These are phyloP conservation scores for Leucaena leucocephala DNA, from an alignment of 306 rosid species.

Conservation along the genomic window DNA sequence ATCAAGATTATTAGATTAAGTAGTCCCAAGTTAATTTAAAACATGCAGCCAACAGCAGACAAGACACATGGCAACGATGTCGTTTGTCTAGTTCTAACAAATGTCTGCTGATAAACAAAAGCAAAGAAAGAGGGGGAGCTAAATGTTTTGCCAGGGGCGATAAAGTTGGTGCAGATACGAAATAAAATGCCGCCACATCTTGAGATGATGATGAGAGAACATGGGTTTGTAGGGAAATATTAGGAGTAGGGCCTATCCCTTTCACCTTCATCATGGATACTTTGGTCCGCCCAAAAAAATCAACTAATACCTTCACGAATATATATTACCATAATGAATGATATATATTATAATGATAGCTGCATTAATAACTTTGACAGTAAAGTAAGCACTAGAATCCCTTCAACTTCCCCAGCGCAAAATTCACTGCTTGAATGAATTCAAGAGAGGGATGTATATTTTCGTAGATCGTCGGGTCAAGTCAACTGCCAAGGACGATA, in stretches of 20 bases:
- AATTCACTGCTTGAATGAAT: slow-evolving; percentile 42
- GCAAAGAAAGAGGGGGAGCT: neutral
- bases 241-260: neutral
- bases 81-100: slow-evolving; percentile 30
- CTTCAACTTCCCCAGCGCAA: neutral
- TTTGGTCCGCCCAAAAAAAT: slow-evolving; percentile 46
- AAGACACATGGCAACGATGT: slow-evolving; percentile 31
- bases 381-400: too few relatives aligned
- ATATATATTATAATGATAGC: slow-evolving; percentile 16
- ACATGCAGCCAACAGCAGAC: slow-evolving; percentile 9
- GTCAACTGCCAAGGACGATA: slow-evolving; percentile 2
- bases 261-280: slow-evolving; percentile 44
- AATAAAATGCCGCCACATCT: slow-evolving; percentile 9
- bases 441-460: slow-evolving; percentile 32
- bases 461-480: slow-evolving; percentile 37
- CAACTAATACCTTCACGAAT: too few relatives aligned
- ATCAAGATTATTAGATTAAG: neutral
- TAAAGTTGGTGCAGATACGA: slow-evolving; percentile 11
- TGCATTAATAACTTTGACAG: slow-evolving; percentile 2
- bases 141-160: neutral
- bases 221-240: slow-evolving; percentile 38
- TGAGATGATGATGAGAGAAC: slow-evolving; percentile 13
- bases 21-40: slow-evolving; percentile 25
- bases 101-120: slow-evolving; percentile 8
- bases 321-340: too few relatives aligned